Percentiles rank a stretch among this genome's conserved stretches.
Conservation (phyloP, 225 moss, liverwort and hornwort species). For the Bryum argenteum region DNA sequence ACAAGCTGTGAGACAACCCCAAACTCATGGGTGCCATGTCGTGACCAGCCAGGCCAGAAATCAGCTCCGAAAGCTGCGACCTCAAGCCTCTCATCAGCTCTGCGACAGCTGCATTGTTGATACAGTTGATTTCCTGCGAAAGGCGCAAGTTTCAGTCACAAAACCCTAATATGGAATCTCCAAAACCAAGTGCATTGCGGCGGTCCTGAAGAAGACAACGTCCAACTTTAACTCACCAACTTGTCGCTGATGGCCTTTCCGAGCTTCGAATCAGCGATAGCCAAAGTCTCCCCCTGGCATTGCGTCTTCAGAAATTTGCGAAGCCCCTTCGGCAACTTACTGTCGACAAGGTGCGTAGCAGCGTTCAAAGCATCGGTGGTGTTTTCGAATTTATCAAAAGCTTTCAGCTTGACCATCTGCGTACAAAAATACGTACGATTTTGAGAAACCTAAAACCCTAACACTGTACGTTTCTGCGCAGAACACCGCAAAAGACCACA, state of each 20-base stretch:
- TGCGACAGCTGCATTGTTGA: slow-evolving; percentile 70
- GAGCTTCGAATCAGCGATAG: slow-evolving; percentile 82
- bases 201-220: neutral
- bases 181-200: too few relatives aligned
- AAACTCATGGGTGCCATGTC: slow-evolving; percentile 93
- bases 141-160: neutral
- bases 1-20: slow-evolving; percentile 86
- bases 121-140: slow-evolving; percentile 67
- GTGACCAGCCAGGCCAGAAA: slow-evolving; percentile 72
- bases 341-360: slow-evolving; percentile 76
- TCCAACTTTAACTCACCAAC: slow-evolving; percentile 37
- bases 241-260: slow-evolving; percentile 86
- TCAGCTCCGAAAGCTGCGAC: slow-evolving; percentile 73
- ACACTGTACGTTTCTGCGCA: neutral
- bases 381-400: slow-evolving; percentile 90
- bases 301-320: slow-evolving; percentile 82
- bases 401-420: slow-evolving; percentile 78
- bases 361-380: slow-evolving; percentile 85
- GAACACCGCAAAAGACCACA: too few relatives aligned
- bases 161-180: too few relatives aligned
- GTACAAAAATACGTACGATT: neutral
- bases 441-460: neutral
- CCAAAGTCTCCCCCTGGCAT: slow-evolving; percentile 74
- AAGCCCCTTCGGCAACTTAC: slow-evolving; percentile 80
- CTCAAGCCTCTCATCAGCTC: slow-evolving; percentile 89